These are phyloP conservation scores for Mycocentrospora acerina DNA, from an alignment of 2,329 filamentous ascomycete species.

Conservation along the genomic window DNA sequence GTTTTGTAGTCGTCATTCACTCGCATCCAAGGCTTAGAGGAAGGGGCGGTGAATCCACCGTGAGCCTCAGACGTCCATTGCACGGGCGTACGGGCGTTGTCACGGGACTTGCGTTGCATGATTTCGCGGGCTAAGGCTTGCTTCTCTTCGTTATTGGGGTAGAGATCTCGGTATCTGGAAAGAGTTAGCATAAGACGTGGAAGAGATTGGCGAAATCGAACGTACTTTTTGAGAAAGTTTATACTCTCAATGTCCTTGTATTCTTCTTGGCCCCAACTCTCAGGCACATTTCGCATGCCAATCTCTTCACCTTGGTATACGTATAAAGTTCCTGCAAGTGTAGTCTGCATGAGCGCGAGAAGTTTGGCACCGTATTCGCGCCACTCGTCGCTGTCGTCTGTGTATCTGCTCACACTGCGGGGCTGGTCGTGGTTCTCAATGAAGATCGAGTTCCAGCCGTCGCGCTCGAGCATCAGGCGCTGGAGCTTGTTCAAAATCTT, in stretches of 20 bases:
- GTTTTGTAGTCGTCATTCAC: conserved; percentile 57
- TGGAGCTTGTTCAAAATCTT: conserved; percentile 37
- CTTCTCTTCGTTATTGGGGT: conserved; percentile 29
- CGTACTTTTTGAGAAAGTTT: conserved; percentile 54
- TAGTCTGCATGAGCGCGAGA: conserved; percentile 51
- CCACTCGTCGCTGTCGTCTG: conserved; percentile 50
- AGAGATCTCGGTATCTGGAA: conserved; percentile 30
- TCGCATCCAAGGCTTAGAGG: conserved; percentile 61
- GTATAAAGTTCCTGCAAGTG: conserved; percentile 51
- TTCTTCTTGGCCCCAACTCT: conserved; percentile 46
- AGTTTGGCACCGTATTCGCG: conserved; percentile 52
- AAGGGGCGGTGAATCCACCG: conserved; percentile 61
- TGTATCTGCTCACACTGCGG: conserved; percentile 51
- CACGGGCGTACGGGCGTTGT: conserved; percentile 67
- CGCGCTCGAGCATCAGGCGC: conserved; percentile 40
- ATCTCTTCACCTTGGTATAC: conserved; percentile 56
- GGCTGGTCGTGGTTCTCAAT: conserved; percentile 58
- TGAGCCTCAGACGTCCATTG: conserved; percentile 62
- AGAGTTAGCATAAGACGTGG: conserved; percentile 1
- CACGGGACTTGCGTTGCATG: conserved; percentile 62
- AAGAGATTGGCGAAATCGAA: not conserved
- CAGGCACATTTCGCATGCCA: conserved; percentile 53
- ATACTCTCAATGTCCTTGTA: conserved; percentile 58
- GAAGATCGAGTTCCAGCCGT: conserved; percentile 53
- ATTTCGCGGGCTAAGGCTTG: conserved; percentile 33